phyloP scores from a whole-genome alignment of 192 early-diverging fungal species.

The Umbelopsis ramanniana region DNA sequence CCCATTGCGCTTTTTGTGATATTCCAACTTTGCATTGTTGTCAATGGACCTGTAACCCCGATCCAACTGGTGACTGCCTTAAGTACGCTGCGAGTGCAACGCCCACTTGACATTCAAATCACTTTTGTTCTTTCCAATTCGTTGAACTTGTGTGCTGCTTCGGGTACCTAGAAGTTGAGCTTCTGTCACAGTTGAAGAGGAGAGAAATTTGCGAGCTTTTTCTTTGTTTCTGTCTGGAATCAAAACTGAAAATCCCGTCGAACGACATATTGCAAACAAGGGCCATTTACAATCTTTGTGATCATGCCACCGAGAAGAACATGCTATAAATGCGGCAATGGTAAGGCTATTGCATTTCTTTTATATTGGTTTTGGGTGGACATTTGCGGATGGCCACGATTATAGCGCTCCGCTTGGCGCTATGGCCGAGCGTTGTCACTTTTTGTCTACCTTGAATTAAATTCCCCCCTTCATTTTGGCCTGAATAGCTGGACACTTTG shows the following conservation, averaged over 20 bases:
- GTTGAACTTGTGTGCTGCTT: not conserved
- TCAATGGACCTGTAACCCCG: no score
- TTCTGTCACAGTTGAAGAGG: conserved; percentile 16
- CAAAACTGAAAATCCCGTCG: not conserved
- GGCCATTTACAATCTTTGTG: not conserved
- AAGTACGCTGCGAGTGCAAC: not conserved
- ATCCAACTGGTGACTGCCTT: not conserved
- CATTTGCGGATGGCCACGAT: no score
- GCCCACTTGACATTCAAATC: not conserved
- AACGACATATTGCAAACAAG: not conserved
- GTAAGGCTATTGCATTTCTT: conserved; percentile 30
- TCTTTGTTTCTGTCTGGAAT: no score
- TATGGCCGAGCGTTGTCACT: no score
- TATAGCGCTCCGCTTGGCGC: no score
- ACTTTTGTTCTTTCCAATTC: not conserved
- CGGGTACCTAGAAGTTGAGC: not conserved
- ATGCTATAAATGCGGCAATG: conserved; percentile 64
- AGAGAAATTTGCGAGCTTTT: conserved; percentile 7
- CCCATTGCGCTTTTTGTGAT: no score
- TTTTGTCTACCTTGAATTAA: not conserved
- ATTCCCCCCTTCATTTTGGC: not conserved
- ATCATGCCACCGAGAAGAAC: conserved; percentile 46
- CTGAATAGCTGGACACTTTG: conserved; percentile 54
- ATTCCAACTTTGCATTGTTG: no score
- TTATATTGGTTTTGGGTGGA: not conserved